Base-by-base conservation (phyloP, 257 asterid species). In the Nicotiana tabacum region DNA sequence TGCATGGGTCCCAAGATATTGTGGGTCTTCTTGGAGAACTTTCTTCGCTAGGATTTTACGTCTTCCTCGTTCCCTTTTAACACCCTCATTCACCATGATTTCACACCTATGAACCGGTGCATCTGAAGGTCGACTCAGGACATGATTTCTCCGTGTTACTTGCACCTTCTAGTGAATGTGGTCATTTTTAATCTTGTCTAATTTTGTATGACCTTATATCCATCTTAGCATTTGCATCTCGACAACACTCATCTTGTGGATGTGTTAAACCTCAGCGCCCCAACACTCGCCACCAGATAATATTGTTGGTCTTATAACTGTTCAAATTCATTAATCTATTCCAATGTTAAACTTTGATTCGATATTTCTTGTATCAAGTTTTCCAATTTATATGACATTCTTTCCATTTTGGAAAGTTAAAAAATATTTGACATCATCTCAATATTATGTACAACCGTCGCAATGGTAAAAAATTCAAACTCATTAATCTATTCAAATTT, bases 241-340 rank as follows among this genome's bases (percentile, higher is more conserved):
- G n/a, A 29, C 12, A 21, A 70, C 78, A 70, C 58, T 43, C 77
- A 69, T 39, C 78, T 43, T 30, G 15, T 7, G 21, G 17, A 39
- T 43, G 58, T 43, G 58, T 70, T 70, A 6, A 24, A 70, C 35
- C 21, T 46, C 2, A 5, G 78, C 2, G 58, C 15, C 35, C 35
- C 11, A 70, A 43, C 58, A 70, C 21, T 43, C 77, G 18, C 77
- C 10, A 3, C 21, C 35, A n/a, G 5, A 43, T n/a, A 70, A n/a
- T 17, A 5, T 43, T 39, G 78, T 56, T 70, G 46, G 58, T 70
- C n/a, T 21, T 70, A 48, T 51, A 51, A 29, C 30, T 66, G 18
- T 24, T 81, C 83, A 51, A 81, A 81, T 11, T 27, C 68, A 67
- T 81, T 39, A 29, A 81, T 51, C 5, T 51, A 66, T 29, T 57